Percentiles rank a stretch among this genome's conserved stretches.
Conservation (phyloP, 768 basidiomycete species). For the Psilocybe tampanensis region DNA sequence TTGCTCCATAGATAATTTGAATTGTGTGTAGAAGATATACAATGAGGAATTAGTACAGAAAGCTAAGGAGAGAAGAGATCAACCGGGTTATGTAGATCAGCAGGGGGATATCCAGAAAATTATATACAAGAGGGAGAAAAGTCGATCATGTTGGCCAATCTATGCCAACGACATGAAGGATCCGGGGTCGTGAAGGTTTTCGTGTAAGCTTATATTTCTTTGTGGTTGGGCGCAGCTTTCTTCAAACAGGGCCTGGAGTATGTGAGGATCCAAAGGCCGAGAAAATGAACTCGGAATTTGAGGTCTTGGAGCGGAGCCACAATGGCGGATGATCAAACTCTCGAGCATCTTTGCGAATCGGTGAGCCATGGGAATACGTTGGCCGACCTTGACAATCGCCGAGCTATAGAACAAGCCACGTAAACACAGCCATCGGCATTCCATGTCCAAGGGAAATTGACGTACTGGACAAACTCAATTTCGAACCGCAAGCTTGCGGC, state of each 20-base stretch:
- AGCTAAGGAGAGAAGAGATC: neutral
- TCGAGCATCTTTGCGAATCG: slow-evolving; percentile 62
- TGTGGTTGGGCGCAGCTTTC: slow-evolving; percentile 25
- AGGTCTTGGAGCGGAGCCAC: slow-evolving; percentile 32
- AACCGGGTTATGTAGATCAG: neutral
- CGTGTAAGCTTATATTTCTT: slow-evolving; percentile 30
- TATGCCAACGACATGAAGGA: slow-evolving; percentile 35
- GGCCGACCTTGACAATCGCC: slow-evolving; percentile 63
- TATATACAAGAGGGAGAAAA: neutral
- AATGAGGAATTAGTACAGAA: neutral
- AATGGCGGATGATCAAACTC: slow-evolving; percentile 43
- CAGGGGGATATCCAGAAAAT: neutral
- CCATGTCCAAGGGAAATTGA: slow-evolving; percentile 4
- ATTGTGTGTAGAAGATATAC: neutral
- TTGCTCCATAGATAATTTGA: neutral
- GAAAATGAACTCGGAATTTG: slow-evolving; percentile 35
- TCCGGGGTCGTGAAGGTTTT: slow-evolving; percentile 36
- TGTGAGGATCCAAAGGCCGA: slow-evolving; percentile 31
- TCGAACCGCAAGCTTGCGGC: slow-evolving; percentile 61
- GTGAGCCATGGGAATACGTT: slow-evolving; percentile 67
- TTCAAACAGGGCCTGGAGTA: slow-evolving; percentile 34
- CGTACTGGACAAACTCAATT: slow-evolving; percentile 69
- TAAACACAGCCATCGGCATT: neutral
- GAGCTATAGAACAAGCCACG: slow-evolving; percentile 34
- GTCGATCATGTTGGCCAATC: neutral